Conservation (phyloP, 169 alveolate species). For the Eimeria tenella region DNA sequence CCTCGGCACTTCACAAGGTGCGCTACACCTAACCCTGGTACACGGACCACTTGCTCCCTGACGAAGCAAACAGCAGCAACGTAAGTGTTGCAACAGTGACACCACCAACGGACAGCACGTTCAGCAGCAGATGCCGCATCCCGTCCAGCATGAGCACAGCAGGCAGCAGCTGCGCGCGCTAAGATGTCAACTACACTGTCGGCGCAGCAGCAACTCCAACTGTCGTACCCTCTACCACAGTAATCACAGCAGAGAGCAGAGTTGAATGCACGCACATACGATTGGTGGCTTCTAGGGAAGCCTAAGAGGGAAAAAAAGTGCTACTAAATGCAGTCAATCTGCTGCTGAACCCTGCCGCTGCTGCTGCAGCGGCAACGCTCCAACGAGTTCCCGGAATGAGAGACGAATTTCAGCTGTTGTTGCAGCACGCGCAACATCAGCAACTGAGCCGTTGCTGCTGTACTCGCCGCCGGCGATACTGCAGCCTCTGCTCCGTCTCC, state of each 20-base stretch:
- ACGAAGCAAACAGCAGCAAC: neutral
- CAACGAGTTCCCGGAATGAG: conserved; percentile 11
- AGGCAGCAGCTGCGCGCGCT: too few relatives aligned
- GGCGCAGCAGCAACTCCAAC: neutral
- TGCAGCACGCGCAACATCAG: conserved; percentile 31
- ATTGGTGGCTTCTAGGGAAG: conserved; percentile 77
- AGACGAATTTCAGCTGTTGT: conserved; percentile 5
- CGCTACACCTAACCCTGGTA: too few relatives aligned
- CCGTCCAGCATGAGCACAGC: too few relatives aligned
- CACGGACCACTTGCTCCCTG: neutral
- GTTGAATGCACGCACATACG: neutral
- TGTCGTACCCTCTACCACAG: neutral
- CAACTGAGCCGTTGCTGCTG: conserved; percentile 55
- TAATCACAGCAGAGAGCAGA: neutral
- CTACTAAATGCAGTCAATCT: conserved; percentile 53
- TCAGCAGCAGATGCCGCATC: neutral
- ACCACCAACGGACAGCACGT: neutral
- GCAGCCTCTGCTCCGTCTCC: conserved; percentile 63
- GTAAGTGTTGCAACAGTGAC: too few relatives aligned
- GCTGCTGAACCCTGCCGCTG: conserved; percentile 64
- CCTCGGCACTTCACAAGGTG: conserved; percentile 7
- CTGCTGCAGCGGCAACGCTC: conserved; percentile 35
- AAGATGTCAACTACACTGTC: neutral
- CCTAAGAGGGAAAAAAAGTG: conserved; percentile 58
- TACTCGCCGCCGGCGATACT: conserved; percentile 72